phyloP scores from a whole-genome alignment of 2,329 filamentous ascomycete genomes.

The Bertia moriformis region DNA sequence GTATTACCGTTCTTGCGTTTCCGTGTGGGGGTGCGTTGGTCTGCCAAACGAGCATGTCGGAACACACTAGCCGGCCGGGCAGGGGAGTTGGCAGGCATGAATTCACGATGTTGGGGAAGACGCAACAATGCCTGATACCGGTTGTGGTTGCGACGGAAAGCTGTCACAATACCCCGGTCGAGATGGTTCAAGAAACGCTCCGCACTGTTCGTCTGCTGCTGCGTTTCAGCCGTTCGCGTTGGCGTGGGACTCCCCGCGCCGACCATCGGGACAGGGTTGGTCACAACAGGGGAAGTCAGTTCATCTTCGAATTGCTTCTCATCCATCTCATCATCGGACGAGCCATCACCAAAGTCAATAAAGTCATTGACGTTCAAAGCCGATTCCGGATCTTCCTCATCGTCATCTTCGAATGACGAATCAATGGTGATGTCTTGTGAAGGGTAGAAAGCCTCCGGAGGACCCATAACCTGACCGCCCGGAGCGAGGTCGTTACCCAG shows the following conservation, averaged over 20 bases:
- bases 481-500: constrained; percentile 10
- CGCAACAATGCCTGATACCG: constrained; percentile 27
- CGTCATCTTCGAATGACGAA: constrained; percentile 24
- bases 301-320: constrained; percentile 22
- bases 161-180: constrained; percentile 32
- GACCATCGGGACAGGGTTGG: not conserved
- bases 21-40: constrained; percentile 19
- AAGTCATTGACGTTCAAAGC: constrained; percentile 31
- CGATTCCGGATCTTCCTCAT: constrained; percentile 28
- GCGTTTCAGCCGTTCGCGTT: not conserved
- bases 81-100: constrained; percentile 25
- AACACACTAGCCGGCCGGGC: constrained; percentile 24
- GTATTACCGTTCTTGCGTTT: constrained; percentile 19
- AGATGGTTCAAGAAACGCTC: constrained; percentile 31
- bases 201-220: constrained; percentile 10
- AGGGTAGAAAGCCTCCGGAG: constrained; percentile 37
- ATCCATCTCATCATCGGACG: constrained; percentile 28
- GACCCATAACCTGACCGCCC: constrained; percentile 29
- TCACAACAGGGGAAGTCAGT: constrained; percentile 20
- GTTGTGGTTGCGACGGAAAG: constrained; percentile 37
- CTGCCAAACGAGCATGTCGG: constrained; percentile 19
- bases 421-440: constrained; percentile 29
- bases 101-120: constrained; percentile 24
- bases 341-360: constrained; percentile 30
- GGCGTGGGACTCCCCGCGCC: constrained; percentile 1